Base-by-base conservation (phyloP, 306 rosid genomes). In the Lablab purpureus region DNA sequence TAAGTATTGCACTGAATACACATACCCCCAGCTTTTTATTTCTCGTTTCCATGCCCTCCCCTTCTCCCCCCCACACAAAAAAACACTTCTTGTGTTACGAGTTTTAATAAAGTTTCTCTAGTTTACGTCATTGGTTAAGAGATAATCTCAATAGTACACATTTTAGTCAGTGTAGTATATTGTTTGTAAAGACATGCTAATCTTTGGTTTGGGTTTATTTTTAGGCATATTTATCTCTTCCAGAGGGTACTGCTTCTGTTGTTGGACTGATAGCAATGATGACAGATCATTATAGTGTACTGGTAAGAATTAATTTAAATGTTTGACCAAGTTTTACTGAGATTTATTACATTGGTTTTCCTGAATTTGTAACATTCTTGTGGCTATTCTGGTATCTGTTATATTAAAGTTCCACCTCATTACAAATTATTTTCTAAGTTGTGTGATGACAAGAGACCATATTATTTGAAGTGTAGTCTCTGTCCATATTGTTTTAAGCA, bases 201-300 rank as follows among this genome's bases (percentile, higher is more conserved):
- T 65, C 75, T 55, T 65, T 69, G 67, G 74, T 56, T 66, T 69
- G 67, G 71, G 30, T 85, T 74, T 84, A 36, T 81, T 84, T 88
- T 58, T 92, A 95, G 99, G 97, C 97, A 67, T 95, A 95, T 83
- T 88, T 95, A 79, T 95, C 99, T 80, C 98, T 95, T 86, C 98
- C 99, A 25, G 99, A 95, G 84, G 99, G 99, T 68, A 89, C 95
- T 81, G 98, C 99, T 72, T 95, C 99, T 68, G 98, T 93, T 59
- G 89, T 88, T 87, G 99, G 99, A 74, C 87, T 95, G 49, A 88
- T 83, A 82, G 99, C 98, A 40, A 93, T 95, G 99, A 93, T 95
- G 98, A 88, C 90, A 32, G 98, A 95, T 80, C 97, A 95, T 81
- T 95, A 95, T 77, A 81, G 85, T 82, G 82, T 91, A 63, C 85